Evolutionary conservation across 345 rosid genomes (phyloP).

Genomic region (Brassica nigra): DNA sequence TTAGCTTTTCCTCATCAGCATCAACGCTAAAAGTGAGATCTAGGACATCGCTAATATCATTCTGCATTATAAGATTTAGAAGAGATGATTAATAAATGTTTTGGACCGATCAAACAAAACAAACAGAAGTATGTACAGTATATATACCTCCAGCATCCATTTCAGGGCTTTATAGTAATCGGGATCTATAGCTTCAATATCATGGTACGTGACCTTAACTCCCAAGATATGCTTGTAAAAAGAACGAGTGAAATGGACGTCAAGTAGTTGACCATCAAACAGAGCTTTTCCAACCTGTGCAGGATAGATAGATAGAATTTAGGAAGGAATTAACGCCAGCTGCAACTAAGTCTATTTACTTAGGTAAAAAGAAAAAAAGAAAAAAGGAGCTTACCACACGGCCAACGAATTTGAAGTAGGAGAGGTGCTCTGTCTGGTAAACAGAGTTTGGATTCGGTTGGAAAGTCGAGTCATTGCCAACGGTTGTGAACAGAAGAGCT

Average conservation of each 20-base stretch:
- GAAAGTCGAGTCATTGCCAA: constrained; percentile 96
- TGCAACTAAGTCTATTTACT: background rate
- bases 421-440: constrained; percentile 95
- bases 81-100: constrained; percentile 13
- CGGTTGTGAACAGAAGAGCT: constrained; percentile 91
- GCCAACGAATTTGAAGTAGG: constrained; percentile 96
- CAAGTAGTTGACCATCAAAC: constrained; percentile 91
- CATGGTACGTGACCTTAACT: constrained; percentile 87
- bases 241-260: constrained; percentile 96
- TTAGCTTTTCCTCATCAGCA: constrained; percentile 94
- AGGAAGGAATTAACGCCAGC: constrained; percentile 18
- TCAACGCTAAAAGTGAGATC: constrained; percentile 96
- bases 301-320: constrained; percentile 25
- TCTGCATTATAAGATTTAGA: constrained; percentile 47
- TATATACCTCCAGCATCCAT: constrained; percentile 96
- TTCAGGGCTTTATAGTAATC: constrained; percentile 81
- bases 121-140: background rate
- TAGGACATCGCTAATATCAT: constrained; percentile 76
- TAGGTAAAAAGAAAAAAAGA: background rate
- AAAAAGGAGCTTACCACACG: constrained; percentile 63
- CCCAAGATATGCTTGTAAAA: constrained; percentile 97
- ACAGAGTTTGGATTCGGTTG: constrained; percentile 98
- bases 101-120: background rate
- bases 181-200: constrained; percentile 98
- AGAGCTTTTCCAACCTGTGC: constrained; percentile 92